Evolutionary conservation across 768 basidiomycete genomes (phyloP), one percentile per base, ranked within the genome.

Genomic region (Tricholoma sp.): DNA sequence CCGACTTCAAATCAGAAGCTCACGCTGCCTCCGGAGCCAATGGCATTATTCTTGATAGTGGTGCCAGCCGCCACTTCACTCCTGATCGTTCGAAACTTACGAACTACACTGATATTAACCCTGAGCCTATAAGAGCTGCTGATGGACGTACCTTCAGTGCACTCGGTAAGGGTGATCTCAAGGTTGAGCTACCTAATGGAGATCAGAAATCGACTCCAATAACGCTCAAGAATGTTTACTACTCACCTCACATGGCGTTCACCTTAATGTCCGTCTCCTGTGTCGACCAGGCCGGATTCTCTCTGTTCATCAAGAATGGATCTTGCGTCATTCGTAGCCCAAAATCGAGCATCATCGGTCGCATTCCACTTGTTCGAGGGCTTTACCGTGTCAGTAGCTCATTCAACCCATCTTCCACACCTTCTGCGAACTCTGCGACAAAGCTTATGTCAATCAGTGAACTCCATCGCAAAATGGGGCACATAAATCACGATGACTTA

Each of bases 401-500:
- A n/a, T 42, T 53, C 17, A 54, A 37, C 13, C 17, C 52, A 36
- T 45, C 52, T 12, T 20, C 36, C 18, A 49, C 64, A 32, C 48
- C 59, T n/a, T 34, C 33, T 34, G 63, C 60, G n/a, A 57, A 53
- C 47, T 18, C 54, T 6, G 42, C 63, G 31, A 52, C 45, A 10
- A 53, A 59, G 24, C 33, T 41, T n/a, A 54, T 69, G 12, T 61
- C 64, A 15, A 65, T 72, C 52, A 55, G 53, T 29, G 64, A 73
- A 36, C 59, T 74, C 6, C 76, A 78, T 48, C 57, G 61, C 1
- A 44, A 53, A 11, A 64, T 76, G 53, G 74, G 72, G 1, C 76
- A 78, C 53, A 64, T 74, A 15, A 63, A 70, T 13, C 63, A 63
- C 4, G 58, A 65, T 0, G 57, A 65, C 4, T 65, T 72, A 20